Percentiles rank a stretch among this genome's conserved stretches.
phyloP scores from a whole-genome alignment of 2,329 filamentous ascomycete species.

The Trichoderma breve region DNA sequence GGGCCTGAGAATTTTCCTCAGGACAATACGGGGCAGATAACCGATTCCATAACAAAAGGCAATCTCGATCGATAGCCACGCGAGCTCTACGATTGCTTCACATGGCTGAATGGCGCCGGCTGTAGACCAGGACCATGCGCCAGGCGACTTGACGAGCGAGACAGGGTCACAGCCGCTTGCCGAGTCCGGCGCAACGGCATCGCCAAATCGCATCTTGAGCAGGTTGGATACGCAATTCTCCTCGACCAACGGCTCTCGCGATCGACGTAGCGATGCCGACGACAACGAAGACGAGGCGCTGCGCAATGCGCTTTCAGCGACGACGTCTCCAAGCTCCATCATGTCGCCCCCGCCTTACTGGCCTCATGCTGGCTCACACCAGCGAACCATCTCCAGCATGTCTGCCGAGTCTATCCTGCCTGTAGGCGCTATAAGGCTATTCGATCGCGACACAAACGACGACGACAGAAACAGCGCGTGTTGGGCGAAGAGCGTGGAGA shows the following conservation, averaged over 20 bases:
- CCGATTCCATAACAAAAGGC: neutral
- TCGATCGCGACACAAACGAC: constrained; percentile 59
- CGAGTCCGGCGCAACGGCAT: neutral
- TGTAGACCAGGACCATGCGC: constrained; percentile 28
- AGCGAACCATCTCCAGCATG: constrained; percentile 41
- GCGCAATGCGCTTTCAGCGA: constrained; percentile 27
- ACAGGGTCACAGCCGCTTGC: constrained; percentile 18
- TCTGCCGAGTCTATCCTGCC: constrained; percentile 51
- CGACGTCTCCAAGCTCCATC: constrained; percentile 31
- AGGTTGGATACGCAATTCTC: constrained; percentile 4
- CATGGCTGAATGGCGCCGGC: constrained; percentile 38
- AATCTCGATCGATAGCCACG: constrained; percentile 3
- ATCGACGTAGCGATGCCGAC: constrained; percentile 15
- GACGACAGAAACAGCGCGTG: constrained; percentile 56
- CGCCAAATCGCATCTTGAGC: neutral
- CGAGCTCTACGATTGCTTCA: constrained; percentile 16
- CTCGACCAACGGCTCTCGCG: neutral
- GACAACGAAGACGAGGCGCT: constrained; percentile 16
- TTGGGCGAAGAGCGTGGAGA: constrained; percentile 63
- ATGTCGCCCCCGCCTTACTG: constrained; percentile 48
- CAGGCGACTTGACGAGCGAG: constrained; percentile 25
- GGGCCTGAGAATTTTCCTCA: neutral
- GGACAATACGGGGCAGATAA: neutral
- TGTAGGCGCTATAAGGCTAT: constrained; percentile 56
- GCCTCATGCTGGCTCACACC: constrained; percentile 36